Evolutionary conservation across 306 rosid genomes (phyloP).

Genomic region (Citrullus amarus): DNA sequence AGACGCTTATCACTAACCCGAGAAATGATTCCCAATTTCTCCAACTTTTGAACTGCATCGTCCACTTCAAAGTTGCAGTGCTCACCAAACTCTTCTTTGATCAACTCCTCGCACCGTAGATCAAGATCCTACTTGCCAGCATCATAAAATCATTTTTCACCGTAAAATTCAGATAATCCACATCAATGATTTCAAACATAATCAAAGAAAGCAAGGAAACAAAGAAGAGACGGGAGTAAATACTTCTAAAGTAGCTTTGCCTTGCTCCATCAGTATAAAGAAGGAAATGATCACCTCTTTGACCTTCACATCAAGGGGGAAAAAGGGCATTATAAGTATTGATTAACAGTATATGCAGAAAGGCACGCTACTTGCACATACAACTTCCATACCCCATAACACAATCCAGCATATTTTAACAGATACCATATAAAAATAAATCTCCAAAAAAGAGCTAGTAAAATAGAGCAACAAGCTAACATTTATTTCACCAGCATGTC

Average conservation of each 20-base stretch:
- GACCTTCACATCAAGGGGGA: conserved; percentile 44
- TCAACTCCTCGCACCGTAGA: conserved; percentile 72
- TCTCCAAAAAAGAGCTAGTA: not conserved
- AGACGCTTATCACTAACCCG: conserved; percentile 50
- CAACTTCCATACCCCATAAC: not conserved
- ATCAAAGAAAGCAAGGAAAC: not conserved
- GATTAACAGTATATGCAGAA: not conserved
- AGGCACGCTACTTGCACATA: not conserved
- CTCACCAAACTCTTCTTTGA: conserved; percentile 70
- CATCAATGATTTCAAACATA: not conserved
- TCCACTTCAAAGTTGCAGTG: conserved; percentile 82
- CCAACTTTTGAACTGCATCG: conserved; percentile 77
- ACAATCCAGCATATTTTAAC: not conserved
- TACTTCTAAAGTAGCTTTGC: conserved; percentile 74
- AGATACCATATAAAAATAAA: not conserved
- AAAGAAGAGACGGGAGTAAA: not conserved
- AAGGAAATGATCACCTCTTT: conserved; percentile 85
- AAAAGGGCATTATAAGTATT: not conserved
- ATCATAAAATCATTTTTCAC: conserved; percentile 8
- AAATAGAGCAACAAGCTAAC: not conserved
- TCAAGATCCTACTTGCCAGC: conserved; percentile 68
- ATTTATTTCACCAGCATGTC: not conserved
- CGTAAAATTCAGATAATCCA: not conserved
- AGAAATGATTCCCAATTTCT: conserved; percentile 68
- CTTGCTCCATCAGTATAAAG: conserved; percentile 89